A percentile compares a stretch with the other conserved stretches of the same genome.
Conservation (phyloP, 2,329 filamentous ascomycete species). For the Aspergillus sp. region DNA sequence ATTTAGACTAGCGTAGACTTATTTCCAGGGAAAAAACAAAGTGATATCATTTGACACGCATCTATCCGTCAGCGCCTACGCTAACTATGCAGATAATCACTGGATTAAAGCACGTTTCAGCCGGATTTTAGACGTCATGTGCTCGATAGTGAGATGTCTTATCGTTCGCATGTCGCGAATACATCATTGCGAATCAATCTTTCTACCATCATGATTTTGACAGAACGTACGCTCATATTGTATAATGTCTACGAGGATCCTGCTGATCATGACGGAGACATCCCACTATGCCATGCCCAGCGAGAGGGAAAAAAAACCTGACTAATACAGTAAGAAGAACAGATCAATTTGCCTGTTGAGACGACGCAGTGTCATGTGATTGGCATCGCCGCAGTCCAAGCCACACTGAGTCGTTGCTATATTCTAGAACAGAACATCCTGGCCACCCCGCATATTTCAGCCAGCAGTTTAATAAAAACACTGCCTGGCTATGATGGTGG, state of each 20-base stretch:
- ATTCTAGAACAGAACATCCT: background rate
- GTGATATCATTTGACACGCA: constrained; percentile 6
- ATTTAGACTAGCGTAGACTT: background rate
- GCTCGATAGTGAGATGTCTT: background rate
- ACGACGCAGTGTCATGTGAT: background rate
- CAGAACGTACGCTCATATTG: too few relatives aligned
- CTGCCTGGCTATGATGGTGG: background rate
- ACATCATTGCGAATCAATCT: background rate
- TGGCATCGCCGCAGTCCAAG: background rate
- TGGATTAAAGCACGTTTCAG: background rate
- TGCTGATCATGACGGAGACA: background rate
- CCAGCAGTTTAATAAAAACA: background rate
- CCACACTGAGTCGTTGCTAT: background rate
- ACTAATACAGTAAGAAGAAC: background rate
- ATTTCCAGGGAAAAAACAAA: background rate
- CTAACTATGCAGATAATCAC: background rate
- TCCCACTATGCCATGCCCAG: background rate
- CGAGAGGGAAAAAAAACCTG: background rate
- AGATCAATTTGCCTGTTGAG: background rate
- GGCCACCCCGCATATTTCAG: background rate
- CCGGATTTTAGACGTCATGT: background rate
- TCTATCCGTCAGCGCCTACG: background rate
- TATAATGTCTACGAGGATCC: background rate
- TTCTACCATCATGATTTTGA: background rate
- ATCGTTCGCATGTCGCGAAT: background rate